Evolutionary conservation across 768 basidiomycete genomes (phyloP).

Genomic region (Inosperma sp.): DNA sequence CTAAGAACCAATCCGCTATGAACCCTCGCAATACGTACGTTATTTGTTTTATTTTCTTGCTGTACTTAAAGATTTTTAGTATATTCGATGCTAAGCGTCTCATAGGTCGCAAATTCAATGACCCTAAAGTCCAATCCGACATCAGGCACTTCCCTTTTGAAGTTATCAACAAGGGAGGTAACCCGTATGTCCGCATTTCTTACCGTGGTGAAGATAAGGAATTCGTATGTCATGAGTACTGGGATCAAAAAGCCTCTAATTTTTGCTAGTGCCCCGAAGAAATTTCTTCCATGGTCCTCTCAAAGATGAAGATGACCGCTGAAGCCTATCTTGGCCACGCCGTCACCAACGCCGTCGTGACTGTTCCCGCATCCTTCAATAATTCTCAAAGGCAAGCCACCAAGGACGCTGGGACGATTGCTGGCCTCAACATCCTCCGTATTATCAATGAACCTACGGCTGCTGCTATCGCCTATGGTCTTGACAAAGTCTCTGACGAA

Average conservation of each 20-base stretch:
- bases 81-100: too few species aligned
- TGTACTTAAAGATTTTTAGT: slow-evolving; percentile 8
- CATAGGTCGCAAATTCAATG: slow-evolving; percentile 90
- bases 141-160: slow-evolving; percentile 89
- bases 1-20: slow-evolving; percentile 98
- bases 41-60: not conserved
- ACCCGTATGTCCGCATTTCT: slow-evolving; percentile 83
- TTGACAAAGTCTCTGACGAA: slow-evolving; percentile 87
- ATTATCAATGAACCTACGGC: too few species aligned
- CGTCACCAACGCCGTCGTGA: slow-evolving; percentile 89
- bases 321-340: slow-evolving; percentile 86
- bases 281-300: too few species aligned
- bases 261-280: slow-evolving; percentile 73
- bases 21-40: slow-evolving; percentile 87
- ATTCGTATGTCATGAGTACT: slow-evolving; percentile 56
- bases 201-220: slow-evolving; percentile 93
- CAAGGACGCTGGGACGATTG: too few species aligned
- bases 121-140: slow-evolving; percentile 78
- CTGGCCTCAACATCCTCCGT: too few species aligned
- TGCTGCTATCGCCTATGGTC: slow-evolving; percentile 96
- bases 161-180: slow-evolving; percentile 78
- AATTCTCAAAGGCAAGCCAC: too few species aligned
- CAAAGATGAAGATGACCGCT: too few species aligned
- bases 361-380: too few species aligned
- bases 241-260: not conserved